These are phyloP conservation scores for Apiotrichum laibachii DNA, from an alignment of 1,284 basidiomycete species.

Conservation along the genomic window DNA sequence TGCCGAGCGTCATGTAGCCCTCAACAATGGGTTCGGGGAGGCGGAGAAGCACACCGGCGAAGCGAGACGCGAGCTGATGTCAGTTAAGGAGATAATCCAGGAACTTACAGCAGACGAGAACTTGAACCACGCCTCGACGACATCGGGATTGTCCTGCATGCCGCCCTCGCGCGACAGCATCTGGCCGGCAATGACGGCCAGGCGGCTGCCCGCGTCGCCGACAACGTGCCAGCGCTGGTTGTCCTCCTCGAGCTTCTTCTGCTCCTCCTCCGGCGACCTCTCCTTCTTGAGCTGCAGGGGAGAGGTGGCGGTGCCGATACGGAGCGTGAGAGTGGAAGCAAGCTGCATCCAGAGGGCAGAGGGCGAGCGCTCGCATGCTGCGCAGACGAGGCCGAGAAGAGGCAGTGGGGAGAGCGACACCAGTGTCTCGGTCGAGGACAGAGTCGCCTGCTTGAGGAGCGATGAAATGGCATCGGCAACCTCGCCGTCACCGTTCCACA, in stretches of 20 bases:
- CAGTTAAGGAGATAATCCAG: not conserved
- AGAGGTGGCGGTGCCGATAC: conserved; percentile 66
- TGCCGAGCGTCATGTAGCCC: conserved; percentile 68
- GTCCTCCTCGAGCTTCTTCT: conserved; percentile 27
- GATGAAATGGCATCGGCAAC: conserved; percentile 59
- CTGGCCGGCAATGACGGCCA: conserved; percentile 63
- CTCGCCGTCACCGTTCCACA: conserved; percentile 72
- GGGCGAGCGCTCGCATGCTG: conserved; percentile 67
- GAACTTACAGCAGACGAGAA: conserved; percentile 56
- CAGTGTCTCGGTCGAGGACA: conserved; percentile 57
- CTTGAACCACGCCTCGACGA: conserved; percentile 81
- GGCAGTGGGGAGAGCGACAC: conserved; percentile 75
- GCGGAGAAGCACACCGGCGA: conserved; percentile 66
- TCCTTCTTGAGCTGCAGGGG: conserved; percentile 38
- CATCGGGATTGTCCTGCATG: conserved; percentile 73
- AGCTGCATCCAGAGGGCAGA: conserved; percentile 80
- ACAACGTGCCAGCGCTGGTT: conserved; percentile 39
- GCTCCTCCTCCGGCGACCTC: conserved; percentile 27
- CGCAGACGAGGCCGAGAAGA: conserved; percentile 70
- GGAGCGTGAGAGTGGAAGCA: conserved; percentile 70
- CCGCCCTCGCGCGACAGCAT: conserved; percentile 60
- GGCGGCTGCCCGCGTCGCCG: conserved; percentile 56
- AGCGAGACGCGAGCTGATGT: conserved; percentile 66
- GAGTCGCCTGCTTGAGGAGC: conserved; percentile 41
- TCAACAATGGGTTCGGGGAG: conserved; percentile 66